A percentile compares a stretch with the other conserved stretches of the same genome.
phyloP scores from a whole-genome alignment of 352 stramenopile species.

The Pythium diclinum region DNA sequence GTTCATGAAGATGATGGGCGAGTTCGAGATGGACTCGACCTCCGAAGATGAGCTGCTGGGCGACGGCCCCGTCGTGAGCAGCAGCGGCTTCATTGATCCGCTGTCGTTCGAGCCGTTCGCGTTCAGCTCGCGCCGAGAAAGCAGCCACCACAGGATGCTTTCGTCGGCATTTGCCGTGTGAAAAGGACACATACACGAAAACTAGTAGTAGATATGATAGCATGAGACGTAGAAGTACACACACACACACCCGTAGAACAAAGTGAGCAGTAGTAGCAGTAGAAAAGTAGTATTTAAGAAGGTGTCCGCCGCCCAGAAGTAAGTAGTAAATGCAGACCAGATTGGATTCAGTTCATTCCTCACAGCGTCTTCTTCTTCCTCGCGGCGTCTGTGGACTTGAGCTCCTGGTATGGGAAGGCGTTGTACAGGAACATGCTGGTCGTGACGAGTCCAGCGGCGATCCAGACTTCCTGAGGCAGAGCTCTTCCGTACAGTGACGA shows the following conservation, averaged over 20 bases:
- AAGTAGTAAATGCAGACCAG: slow-evolving; percentile 13
- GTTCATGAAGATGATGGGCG: slow-evolving; percentile 30
- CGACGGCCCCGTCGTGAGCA: neutral
- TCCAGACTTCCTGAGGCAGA: slow-evolving; percentile 57
- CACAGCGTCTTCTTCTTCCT: slow-evolving; percentile 29
- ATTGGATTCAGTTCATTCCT: neutral
- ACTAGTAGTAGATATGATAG: slow-evolving; percentile 2
- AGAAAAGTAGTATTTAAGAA: slow-evolving; percentile 27
- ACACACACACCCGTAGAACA: slow-evolving; percentile 12
- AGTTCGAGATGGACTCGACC: slow-evolving; percentile 24
- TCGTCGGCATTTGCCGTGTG: slow-evolving; percentile 23
- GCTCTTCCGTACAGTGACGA: slow-evolving; percentile 62
- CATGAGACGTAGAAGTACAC: slow-evolving; percentile 12
- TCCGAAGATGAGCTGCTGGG: slow-evolving; percentile 10
- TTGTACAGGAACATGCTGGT: slow-evolving; percentile 75
- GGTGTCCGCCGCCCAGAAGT: neutral
- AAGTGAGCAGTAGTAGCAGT: slow-evolving; percentile 9
- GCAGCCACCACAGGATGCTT: slow-evolving; percentile 12
- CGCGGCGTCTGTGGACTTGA: slow-evolving; percentile 28
- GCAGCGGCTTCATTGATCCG: slow-evolving; percentile 14
- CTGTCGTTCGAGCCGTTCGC: slow-evolving; percentile 25
- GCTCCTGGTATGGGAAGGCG: slow-evolving; percentile 50
- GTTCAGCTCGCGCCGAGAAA: slow-evolving; percentile 3
- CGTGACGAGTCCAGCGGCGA: slow-evolving; percentile 66
- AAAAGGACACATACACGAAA: neutral